Percentiles rank a stretch among this genome's conserved stretches.
phyloP scores from a whole-genome alignment of 2,329 filamentous ascomycete genomes.

The Chaetomiaceae sp. region DNA sequence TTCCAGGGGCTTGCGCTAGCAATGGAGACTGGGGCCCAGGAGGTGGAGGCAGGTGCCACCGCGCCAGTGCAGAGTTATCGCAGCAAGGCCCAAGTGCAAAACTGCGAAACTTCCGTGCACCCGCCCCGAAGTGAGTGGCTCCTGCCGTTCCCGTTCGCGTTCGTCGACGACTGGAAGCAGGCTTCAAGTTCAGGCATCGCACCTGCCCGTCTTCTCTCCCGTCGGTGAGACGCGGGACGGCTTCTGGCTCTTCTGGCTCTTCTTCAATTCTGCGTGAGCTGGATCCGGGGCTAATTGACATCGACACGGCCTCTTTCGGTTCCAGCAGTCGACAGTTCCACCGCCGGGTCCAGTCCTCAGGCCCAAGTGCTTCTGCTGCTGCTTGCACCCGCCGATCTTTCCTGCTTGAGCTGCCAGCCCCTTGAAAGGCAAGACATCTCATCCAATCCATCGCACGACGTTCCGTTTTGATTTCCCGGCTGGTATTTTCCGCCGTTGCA shows the following conservation, averaged over 20 bases:
- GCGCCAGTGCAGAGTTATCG: too few relatives aligned
- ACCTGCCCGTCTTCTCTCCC: too few relatives aligned
- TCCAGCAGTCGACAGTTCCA: neutral
- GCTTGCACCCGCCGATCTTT: conserved; percentile 13
- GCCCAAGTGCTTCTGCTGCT: neutral
- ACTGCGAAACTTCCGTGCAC: too few relatives aligned
- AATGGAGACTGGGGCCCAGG: neutral
- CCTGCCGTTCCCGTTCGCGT: neutral
- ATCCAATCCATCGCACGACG: conserved; percentile 5
- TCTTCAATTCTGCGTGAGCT: too few relatives aligned
- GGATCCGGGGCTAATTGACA: too few relatives aligned
- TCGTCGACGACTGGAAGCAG: too few relatives aligned
- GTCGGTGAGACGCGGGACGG: too few relatives aligned
- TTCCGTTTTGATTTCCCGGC: conserved; percentile 10
- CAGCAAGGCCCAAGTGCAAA: too few relatives aligned
- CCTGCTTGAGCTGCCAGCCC: conserved; percentile 10
- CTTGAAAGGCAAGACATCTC: conserved; percentile 11
- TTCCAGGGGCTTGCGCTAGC: conserved; percentile 1
- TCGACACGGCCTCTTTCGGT: too few relatives aligned
- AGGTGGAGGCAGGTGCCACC: neutral
- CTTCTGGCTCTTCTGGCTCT: too few relatives aligned
- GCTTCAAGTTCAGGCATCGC: too few relatives aligned
- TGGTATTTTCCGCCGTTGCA: conserved; percentile 15
- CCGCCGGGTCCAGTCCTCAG: conserved; percentile 6
- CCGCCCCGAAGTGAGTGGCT: neutral